These are phyloP conservation scores for Mycena sp. DNA, from an alignment of 1,284 basidiomycete species.

Conservation along the genomic window DNA sequence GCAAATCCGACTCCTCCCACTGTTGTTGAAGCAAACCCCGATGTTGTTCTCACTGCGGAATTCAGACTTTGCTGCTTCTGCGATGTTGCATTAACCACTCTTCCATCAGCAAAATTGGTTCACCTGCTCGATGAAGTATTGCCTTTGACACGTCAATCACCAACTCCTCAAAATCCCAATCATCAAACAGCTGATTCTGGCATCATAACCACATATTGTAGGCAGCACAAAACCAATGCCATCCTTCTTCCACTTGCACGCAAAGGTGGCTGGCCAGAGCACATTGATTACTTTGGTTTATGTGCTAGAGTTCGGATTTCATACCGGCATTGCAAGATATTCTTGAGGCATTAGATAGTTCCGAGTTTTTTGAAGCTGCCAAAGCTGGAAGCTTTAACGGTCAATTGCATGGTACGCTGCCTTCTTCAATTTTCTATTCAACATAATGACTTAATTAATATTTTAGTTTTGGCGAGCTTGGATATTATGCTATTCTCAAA, in stretches of 20 bases:
- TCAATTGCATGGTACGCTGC: slow-evolving; percentile 3
- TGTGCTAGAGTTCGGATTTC: not conserved
- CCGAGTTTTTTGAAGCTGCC: not conserved
- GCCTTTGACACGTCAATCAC: not conserved
- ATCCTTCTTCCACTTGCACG: not conserved
- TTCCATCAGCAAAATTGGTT: not conserved
- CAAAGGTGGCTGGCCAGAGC: too few species aligned
- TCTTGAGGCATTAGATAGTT: not conserved
- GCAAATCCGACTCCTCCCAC: too few species aligned
- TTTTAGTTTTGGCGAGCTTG: not conserved
- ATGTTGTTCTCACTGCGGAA: not conserved
- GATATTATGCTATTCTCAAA: not conserved
- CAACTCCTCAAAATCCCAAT: not conserved
- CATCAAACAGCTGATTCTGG: not conserved
- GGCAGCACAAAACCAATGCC: slow-evolving; percentile 1
- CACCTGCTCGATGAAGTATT: not conserved
- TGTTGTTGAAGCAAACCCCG: too few species aligned
- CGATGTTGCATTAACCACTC: not conserved
- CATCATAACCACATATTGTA: not conserved
- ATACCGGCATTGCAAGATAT: not conserved
- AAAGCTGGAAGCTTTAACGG: not conserved
- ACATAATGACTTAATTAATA: not conserved
- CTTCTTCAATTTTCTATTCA: not conserved
- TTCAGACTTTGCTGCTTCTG: not conserved
- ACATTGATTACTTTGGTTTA: not conserved